Evolutionary conservation across 306 rosid genomes (phyloP), one percentile per base, ranked within the genome.

Genomic region (Gastrolobium villosum): DNA sequence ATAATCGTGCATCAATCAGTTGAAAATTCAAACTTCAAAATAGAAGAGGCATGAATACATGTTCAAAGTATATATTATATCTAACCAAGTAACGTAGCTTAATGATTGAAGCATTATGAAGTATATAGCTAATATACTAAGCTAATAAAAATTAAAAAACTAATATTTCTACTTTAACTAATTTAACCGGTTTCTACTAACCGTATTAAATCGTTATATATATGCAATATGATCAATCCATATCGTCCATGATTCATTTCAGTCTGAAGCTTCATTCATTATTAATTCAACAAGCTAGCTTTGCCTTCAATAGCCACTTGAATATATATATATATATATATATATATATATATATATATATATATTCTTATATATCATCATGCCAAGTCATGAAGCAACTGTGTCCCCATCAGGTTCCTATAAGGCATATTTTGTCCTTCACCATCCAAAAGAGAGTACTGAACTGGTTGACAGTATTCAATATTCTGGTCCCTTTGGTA

Each of bases 371-470:
- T n/a, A n/a, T n/a, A 20, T 20, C 26, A 93, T 72, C 89, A 85
- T 3, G 94, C 92, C 76, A 91, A 84, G 77, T 94, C 98, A 72
- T 90, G 97, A 10, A 94, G 89, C 89, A 91, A 74, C 72, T 91
- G 98, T 13, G 97, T 88, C 14, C 96, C 97, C 96, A 94, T 91
- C 81, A 94, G 83, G 54, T 91, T 91, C 83, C 96, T 90, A 82
- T 94, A 94, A 0, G 93, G 94, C 76, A 91, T 86, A 73, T 75
- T 91, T 81, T 88, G 95, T 9, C 84, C 86, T 80, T 93, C 94
- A 1, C 89, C 90, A 49, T 94, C 97, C 72, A 94, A 78, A 20
- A 91, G 87, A 35, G 98, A 90, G 87, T 91, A 94, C 53, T 91
- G 94, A 80, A 91, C 76, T 4, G 87, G 84, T 79, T 88, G 88